Evolutionary conservation across 2,329 filamentous ascomycete species (phyloP).

Genomic region (Whalleya microplaca): DNA sequence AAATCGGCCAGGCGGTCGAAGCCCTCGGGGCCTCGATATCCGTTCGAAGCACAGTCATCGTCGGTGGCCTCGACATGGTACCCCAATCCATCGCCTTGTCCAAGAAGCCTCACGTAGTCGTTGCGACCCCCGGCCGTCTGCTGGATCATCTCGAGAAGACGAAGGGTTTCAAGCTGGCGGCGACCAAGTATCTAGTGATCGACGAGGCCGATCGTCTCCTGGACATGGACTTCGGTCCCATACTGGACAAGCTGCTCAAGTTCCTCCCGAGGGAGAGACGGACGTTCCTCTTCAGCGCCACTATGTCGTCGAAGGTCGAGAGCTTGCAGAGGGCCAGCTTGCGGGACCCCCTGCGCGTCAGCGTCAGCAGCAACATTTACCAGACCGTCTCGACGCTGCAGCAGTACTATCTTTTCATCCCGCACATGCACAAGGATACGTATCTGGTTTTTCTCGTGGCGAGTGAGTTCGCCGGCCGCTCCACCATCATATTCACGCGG

Average conservation of each 20-base stretch:
- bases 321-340: conserved; percentile 88
- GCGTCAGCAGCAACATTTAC: conserved; percentile 81
- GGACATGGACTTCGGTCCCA: conserved; percentile 91
- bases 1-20: conserved; percentile 88
- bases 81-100: conserved; percentile 86
- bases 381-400: conserved; percentile 89
- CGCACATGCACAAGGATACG: conserved; percentile 84
- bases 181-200: conserved; percentile 88
- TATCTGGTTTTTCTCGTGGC: conserved; percentile 80
- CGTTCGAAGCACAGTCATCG: conserved; percentile 83
- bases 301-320: conserved; percentile 92
- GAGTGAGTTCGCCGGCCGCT: conserved; percentile 85
- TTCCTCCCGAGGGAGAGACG: conserved; percentile 77
- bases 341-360: conserved; percentile 80
- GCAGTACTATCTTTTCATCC: conserved; percentile 85
- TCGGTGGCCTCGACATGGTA: conserved; percentile 96
- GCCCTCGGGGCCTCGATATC: conserved; percentile 84
- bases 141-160: conserved; percentile 96
- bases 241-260: conserved; percentile 91
- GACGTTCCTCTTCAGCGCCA: conserved; percentile 92
- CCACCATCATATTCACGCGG: conserved; percentile 86
- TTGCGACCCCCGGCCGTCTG: conserved; percentile 87
- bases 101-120: conserved; percentile 94
- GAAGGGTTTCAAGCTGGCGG: conserved; percentile 86
- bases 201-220: conserved; percentile 92